Base-by-base conservation (phyloP, 306 rosid genomes). In the Ceratonia siliqua region DNA sequence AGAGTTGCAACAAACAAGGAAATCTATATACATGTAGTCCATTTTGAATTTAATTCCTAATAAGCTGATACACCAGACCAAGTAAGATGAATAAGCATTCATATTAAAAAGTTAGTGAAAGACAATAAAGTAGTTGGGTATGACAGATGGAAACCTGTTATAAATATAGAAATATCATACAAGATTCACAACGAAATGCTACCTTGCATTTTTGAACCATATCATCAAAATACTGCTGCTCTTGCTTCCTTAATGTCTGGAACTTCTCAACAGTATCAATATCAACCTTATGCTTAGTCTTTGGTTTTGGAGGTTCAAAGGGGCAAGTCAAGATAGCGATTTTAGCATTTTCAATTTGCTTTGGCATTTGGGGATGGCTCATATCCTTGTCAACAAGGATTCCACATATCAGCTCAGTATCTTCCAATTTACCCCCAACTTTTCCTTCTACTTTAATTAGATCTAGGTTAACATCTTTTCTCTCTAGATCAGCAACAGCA, bases 351-450 rank as follows among this genome's bases (percentile, higher is more conserved):
- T 88, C 88, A 62, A 94, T 94, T 73, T 74, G 81, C 89, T 94
- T 94, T 22, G 97, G 98, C 98, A 94, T 94, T 77, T 94, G 98
- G 8, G 98, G 98, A 80, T 94, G 98, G 79, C 98, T 94, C 98
- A 94, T 89, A 69, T 94, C 98, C 86, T 94, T 94, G 84, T 94
- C 98, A 59, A 94, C 81, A 73, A 90, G 43, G 18, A 94, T 91
- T 59, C 98, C 98, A 82, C 90, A 91, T 28, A 94, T 82, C 71
- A 94, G 86, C 87, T 94, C 98, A 0, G 98, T 90, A 65, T 94
- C 98, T 79, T 94, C 98, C 83, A 91, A 82, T 63, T 91, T 94
- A n/a, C 97, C 98, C 62, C 97, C 98, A 15, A 94, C 97, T 87
- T 89, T 94, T 3, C 97, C 98, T 69, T 94, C 98, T 8, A 94